Base-by-base conservation (phyloP, 2,329 filamentous ascomycete species). In the Magnaporthales sp. region DNA sequence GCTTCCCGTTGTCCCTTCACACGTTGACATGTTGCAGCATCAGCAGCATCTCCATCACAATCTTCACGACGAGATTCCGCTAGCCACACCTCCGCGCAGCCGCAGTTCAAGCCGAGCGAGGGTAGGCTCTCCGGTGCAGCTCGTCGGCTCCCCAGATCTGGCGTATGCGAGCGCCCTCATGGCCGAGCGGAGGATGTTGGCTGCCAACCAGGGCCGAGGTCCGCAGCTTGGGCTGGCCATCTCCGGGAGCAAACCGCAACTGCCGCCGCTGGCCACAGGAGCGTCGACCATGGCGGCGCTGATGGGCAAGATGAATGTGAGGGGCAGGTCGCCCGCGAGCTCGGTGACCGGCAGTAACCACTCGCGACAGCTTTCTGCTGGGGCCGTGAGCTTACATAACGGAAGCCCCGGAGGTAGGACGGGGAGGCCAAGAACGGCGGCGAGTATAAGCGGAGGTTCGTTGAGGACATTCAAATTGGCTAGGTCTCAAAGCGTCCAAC, bases 291-390 rank as follows among this genome's bases (percentile, higher is more conserved):
- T 65, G 54, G 29, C 64, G 51, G 46, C 64, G 51, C 5, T 65
- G 64, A 65, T 65, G 64, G 64, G 64, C 64, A 60, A 61, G 29
- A 65, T 65, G 64, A 65, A 65, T 54, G 30, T 65, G 19, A 51
- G 64, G 9, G 64, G 64, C 26, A 30, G n/a, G 29, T 60, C n/a
- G 29, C 27, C 19, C 9, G 38, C 51, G 19, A 38, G 62, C 31
- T 15, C 46, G 38, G 38, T 19, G 22, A 13, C 62, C 2, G 29
- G 30, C 62, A 38, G 19, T n/a, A n/a, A 22, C n/a, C 64, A 65
- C 38, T 30, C 29, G 26, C 27, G 64, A 4, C 54, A 65, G 3
- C 51, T 56, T 4, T 65, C 64, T 19, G 29, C 58, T 7, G 32
- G 54, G 2, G 22, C 24, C 1, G 54, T n/a, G 19, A 38, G 51